Evolutionary conservation across 306 rosid genomes (phyloP), one percentile per base, ranked within the genome.

Genomic region (Rosa rugosa): DNA sequence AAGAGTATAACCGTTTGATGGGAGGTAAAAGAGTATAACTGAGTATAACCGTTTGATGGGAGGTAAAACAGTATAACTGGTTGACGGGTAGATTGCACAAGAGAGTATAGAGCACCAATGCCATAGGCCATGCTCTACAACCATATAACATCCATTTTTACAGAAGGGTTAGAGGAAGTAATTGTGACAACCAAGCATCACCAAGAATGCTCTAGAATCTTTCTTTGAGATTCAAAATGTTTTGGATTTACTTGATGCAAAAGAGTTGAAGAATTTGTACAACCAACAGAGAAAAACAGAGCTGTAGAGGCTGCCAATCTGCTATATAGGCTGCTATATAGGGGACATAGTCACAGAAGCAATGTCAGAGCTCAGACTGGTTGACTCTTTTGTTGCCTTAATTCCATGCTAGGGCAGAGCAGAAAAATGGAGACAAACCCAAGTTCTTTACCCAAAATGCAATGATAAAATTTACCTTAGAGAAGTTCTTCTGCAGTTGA

Each of bases 341-440:
- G 71, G 71, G 49, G 71, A 66, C 71, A 66, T 7, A 1, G 71
- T 66, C 71, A 66, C 71, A 66, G 71, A 8, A 20, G 71, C 71
- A 66, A 66, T 40, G 71, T 38, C 71, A 66, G 71, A 8, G 25
- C 71, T 66, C 71, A 66, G 71, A 6, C 71, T 66, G 71, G 47
- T 40, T 34, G 23, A 40, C 71, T 66, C 27, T 18, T 18, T 36
- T 66, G 71, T 66, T 66, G 45, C 69, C 40, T 64, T 64, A 16
- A 34, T 64, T 64, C 69, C 44, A 64, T 64, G 69, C 44, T 64
- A 16, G 47, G 11, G 3, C 71, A 66, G 46, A 40, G 36, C 20
- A 36, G 71, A 20, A 66, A 10, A 17, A 38, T 40, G 45, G 69
- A 66, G 71, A 6, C 1, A 66, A 66, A 66, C 12, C 71, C 49